phyloP scores from a whole-genome alignment of 148 eudicot genomes.

The Tetragonia tetragonoides region DNA sequence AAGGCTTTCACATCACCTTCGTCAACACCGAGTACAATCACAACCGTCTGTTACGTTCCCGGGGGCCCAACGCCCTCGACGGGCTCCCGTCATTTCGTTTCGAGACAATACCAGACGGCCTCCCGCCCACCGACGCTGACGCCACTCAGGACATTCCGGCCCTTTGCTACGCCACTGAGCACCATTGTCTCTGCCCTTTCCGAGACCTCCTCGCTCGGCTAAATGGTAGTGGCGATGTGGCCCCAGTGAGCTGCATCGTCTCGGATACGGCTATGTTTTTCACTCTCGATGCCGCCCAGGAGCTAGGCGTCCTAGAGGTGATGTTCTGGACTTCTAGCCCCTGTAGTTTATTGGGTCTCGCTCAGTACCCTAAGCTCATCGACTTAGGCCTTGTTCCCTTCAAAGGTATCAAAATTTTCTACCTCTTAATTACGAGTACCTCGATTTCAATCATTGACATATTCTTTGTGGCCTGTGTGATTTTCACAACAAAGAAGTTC shows the following conservation, averaged over 20 bases:
- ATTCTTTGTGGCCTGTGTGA: too few relatives aligned
- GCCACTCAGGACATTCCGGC: conserved; percentile 39
- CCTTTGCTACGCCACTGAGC: conserved; percentile 10
- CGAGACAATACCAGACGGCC: conserved; percentile 43
- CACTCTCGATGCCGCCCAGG: conserved; percentile 16
- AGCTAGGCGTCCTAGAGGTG: conserved; percentile 21
- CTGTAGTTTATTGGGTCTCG: conserved; percentile 34
- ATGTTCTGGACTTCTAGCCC: conserved; percentile 40
- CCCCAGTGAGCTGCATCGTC: conserved; percentile 32
- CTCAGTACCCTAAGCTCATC: conserved; percentile 17
- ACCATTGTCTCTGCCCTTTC: conserved; percentile 22
- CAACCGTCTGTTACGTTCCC: conserved; percentile 30
- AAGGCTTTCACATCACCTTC: conserved; percentile 26
- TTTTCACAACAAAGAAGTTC: too few relatives aligned
- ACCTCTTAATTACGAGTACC: too few relatives aligned
- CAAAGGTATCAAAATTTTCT: conserved; percentile 29
- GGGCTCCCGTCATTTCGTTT: conserved; percentile 34
- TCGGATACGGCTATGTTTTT: conserved; percentile 35
- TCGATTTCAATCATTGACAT: too few relatives aligned
- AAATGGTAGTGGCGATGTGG: neutral
- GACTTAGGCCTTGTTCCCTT: conserved; percentile 35
- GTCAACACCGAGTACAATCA: conserved; percentile 23
- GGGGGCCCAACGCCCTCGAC: conserved; percentile 27
- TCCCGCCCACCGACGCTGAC: conserved; percentile 35
- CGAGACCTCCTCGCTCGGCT: conserved; percentile 23